These are phyloP conservation scores for Cladosporium colombiae DNA, from an alignment of 2,329 filamentous ascomycete species.

Conservation along the genomic window DNA sequence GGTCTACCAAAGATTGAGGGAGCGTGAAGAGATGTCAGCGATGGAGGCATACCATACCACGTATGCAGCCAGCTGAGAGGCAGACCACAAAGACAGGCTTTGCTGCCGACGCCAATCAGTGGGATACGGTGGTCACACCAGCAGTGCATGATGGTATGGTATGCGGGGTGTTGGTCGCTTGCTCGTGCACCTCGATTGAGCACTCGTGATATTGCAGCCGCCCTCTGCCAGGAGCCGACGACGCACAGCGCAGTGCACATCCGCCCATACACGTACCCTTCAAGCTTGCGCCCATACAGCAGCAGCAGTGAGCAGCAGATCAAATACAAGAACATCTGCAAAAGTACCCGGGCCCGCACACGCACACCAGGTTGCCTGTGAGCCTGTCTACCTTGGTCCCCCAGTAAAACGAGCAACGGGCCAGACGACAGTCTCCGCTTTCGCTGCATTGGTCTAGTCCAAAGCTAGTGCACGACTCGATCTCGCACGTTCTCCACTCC, in stretches of 20 bases:
- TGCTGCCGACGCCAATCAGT: neutral
- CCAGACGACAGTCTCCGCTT: neutral
- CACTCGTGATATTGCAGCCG: neutral
- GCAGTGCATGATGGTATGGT: neutral
- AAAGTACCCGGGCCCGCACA: neutral
- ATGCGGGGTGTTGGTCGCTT: too few relatives aligned
- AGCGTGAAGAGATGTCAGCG: neutral
- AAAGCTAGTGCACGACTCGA: slow-evolving; percentile 13
- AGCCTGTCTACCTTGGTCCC: neutral
- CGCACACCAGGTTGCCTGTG: too few relatives aligned
- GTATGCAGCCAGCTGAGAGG: too few relatives aligned
- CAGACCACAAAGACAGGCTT: neutral
- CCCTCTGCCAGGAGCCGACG: neutral
- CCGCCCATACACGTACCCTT: neutral
- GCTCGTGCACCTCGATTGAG: too few relatives aligned
- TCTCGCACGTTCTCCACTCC: slow-evolving; percentile 4
- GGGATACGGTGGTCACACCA: neutral
- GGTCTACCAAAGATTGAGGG: neutral
- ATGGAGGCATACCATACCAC: neutral
- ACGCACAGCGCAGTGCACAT: neutral
- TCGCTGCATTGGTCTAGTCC: neutral
- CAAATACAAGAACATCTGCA: neutral
- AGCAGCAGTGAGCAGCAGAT: neutral
- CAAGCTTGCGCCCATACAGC: too few relatives aligned
- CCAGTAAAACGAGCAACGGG: neutral